These are phyloP conservation scores for Aspergillus alliaceus DNA, from an alignment of 2,329 filamentous ascomycete genomes.

Conservation along the genomic window DNA sequence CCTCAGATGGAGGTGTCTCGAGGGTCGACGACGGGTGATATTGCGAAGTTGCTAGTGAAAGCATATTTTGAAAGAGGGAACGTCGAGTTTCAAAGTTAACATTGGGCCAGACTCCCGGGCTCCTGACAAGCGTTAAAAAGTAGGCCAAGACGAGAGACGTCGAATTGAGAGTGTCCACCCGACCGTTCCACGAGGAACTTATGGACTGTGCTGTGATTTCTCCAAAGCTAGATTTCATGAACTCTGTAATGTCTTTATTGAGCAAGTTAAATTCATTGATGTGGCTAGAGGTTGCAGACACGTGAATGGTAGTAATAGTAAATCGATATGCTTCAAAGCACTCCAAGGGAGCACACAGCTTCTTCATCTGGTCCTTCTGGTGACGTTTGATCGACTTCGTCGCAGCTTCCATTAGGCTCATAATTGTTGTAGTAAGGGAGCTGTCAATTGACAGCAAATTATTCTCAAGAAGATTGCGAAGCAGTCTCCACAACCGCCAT, in stretches of 20 bases:
- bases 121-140: slow-evolving; percentile 32
- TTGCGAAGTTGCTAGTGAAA: slow-evolving; percentile 32
- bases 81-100: slow-evolving; percentile 32
- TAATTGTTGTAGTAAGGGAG: slow-evolving; percentile 19
- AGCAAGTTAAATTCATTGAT: slow-evolving; percentile 25
- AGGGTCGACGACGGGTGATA: slow-evolving; percentile 25
- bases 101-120: slow-evolving; percentile 29
- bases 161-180: slow-evolving; percentile 34
- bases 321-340: slow-evolving; percentile 40
- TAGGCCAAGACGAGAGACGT: slow-evolving; percentile 35
- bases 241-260: slow-evolving; percentile 25
- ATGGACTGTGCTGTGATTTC: slow-evolving; percentile 27
- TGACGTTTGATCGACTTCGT: slow-evolving; percentile 30
- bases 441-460: slow-evolving; percentile 23
- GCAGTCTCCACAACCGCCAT: slow-evolving; percentile 43
- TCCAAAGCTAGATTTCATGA: slow-evolving; percentile 24
- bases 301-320: slow-evolving; percentile 27
- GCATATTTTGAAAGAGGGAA: slow-evolving; percentile 33
- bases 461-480: slow-evolving; percentile 34
- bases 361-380: slow-evolving; percentile 26
- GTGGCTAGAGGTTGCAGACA: slow-evolving; percentile 18
- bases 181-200: slow-evolving; percentile 38
- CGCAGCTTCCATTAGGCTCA: slow-evolving; percentile 28
- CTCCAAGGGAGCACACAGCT: slow-evolving; percentile 31
- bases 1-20: slow-evolving; percentile 25